Conservation (phyloP, 1,139 yeast genomes). For the Taiozyma sp. region DNA sequence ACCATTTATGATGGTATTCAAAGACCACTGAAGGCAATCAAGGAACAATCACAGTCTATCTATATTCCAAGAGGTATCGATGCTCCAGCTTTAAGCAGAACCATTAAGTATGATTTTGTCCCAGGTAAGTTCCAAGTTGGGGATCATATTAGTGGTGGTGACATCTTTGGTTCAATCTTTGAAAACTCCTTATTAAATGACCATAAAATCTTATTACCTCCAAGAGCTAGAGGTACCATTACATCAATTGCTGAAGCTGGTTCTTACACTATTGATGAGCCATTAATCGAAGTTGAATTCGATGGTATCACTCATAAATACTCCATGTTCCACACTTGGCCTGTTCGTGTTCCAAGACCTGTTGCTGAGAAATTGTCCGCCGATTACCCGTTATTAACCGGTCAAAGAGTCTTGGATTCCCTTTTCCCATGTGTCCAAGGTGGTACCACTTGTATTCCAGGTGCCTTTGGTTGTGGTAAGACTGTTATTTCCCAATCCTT, state of each 20-base stretch:
- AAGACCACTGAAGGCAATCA: constrained; percentile 93
- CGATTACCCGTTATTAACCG: constrained; percentile 91
- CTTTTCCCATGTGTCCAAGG: constrained; percentile 99
- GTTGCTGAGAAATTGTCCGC: constrained; percentile 92
- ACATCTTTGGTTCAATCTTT: constrained; percentile 86
- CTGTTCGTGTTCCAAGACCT: constrained; percentile 99
- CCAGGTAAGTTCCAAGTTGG: constrained; percentile 82
- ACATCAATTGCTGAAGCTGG: constrained; percentile 87
- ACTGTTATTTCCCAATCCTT: constrained; percentile 97
- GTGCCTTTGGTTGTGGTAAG: constrained; percentile 99
- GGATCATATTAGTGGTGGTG: constrained; percentile 98
- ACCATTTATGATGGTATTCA: constrained; percentile 99
- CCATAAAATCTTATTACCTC: constrained; percentile 93
- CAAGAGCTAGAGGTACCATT: constrained; percentile 97
- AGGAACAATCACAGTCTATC: constrained; percentile 79
- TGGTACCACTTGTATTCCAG: constrained; percentile 99
- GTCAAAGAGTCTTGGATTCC: constrained; percentile 97
- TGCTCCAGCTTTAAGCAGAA: constrained; percentile 88
- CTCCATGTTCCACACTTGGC: constrained; percentile 99
- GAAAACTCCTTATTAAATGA: constrained; percentile 90
- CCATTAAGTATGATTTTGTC: constrained; percentile 75
- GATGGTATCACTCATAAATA: constrained; percentile 78
- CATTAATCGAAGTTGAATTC: constrained; percentile 88
- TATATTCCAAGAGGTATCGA: constrained; percentile 98
- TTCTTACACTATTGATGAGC: constrained; percentile 83